These are phyloP conservation scores for Coemansia asiatica DNA, from an alignment of 192 early-diverging fungal genomes.

Conservation along the genomic window DNA sequence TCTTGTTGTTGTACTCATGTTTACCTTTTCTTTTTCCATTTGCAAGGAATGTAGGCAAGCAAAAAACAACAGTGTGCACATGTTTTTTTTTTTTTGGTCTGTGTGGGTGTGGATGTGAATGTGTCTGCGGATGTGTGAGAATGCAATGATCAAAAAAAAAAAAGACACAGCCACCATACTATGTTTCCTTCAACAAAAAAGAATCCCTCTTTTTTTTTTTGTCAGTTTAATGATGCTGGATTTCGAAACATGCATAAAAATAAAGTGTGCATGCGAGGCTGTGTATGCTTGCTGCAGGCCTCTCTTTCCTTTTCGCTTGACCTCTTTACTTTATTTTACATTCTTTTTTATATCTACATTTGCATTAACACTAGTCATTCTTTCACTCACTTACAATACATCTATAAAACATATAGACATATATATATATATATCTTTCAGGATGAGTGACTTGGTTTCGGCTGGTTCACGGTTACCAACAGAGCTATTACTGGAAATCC, in stretches of 20 bases:
- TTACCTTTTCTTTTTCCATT: background rate
- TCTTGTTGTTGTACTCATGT: background rate
- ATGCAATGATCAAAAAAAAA: too few relatives aligned
- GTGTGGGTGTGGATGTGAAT: too few relatives aligned
- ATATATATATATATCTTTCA: too few relatives aligned
- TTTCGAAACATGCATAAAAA: background rate
- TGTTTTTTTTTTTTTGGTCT: background rate
- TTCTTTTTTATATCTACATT: background rate
- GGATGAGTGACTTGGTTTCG: background rate
- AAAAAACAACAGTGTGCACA: background rate
- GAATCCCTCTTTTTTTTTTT: background rate
- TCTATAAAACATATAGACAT: too few relatives aligned
- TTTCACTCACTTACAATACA: background rate
- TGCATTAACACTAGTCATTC: background rate
- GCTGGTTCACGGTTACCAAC: conserved; percentile 33
- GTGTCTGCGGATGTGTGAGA: too few relatives aligned
- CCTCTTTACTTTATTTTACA: background rate
- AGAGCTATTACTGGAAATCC: conserved; percentile 40
- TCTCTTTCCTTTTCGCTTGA: background rate
- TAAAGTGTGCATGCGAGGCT: background rate
- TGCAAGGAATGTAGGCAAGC: background rate
- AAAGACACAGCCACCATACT: background rate
- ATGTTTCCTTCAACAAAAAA: background rate
- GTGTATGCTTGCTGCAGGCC: background rate
- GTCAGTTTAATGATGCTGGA: background rate